These are phyloP conservation scores for Cercospora citrullina DNA, from an alignment of 2,329 filamentous ascomycete genomes.

Conservation along the genomic window DNA sequence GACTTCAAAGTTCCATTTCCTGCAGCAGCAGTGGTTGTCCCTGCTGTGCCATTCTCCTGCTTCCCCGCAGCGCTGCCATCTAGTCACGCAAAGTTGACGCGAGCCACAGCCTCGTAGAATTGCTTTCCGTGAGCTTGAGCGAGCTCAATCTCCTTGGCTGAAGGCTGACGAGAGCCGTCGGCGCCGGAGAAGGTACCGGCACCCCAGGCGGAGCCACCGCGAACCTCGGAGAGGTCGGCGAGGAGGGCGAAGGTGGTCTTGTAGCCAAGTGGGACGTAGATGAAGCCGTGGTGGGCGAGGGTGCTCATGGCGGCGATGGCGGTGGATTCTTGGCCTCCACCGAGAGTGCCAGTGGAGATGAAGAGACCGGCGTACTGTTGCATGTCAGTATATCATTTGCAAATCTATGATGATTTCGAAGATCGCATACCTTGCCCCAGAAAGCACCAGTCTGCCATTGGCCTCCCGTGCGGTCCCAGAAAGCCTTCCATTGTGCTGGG, in stretches of 20 bases:
- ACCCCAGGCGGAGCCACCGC: conserved; percentile 88
- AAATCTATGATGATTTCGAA: too few species aligned
- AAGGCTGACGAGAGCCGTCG: conserved; percentile 84
- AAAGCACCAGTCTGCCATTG: conserved; percentile 74
- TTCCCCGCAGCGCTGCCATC: conserved; percentile 56
- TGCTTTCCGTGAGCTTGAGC: conserved; percentile 79
- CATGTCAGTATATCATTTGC: background rate
- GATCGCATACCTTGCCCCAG: conserved; percentile 60
- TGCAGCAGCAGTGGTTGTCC: conserved; percentile 15
- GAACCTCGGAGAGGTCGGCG: conserved; percentile 72
- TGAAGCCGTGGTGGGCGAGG: conserved; percentile 87
- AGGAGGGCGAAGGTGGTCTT: conserved; percentile 72
- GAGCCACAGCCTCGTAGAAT: conserved; percentile 77
- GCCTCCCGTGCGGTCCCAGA: conserved; percentile 75
- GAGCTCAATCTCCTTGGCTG: conserved; percentile 71
- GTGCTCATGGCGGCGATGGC: conserved; percentile 79
- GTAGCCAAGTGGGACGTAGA: conserved; percentile 95
- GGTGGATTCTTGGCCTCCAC: conserved; percentile 93
- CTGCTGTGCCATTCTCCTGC: conserved; percentile 21
- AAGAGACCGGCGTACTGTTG: conserved; percentile 75
- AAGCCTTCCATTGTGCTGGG: conserved; percentile 90
- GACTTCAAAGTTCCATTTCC: conserved; percentile 28
- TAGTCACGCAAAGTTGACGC: conserved; percentile 72
- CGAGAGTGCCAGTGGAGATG: conserved; percentile 77
- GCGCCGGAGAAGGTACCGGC: conserved; percentile 79